A percentile compares a stretch with the other conserved stretches of the same genome.
phyloP scores from a whole-genome alignment of 208 protist genomes.

The Leishmania aethiopica region DNA sequence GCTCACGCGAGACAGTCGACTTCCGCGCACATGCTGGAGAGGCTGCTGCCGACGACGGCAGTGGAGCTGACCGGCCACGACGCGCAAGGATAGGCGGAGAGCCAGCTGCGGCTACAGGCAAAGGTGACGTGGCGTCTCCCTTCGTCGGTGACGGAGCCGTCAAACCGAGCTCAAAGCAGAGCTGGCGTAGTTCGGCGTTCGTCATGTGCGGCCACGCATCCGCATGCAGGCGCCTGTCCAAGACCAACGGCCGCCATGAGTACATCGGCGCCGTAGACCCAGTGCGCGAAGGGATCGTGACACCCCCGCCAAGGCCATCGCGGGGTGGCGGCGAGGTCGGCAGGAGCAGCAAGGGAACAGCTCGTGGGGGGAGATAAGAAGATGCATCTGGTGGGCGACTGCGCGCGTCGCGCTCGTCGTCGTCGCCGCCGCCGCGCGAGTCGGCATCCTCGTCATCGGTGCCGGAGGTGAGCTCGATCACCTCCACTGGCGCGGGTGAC shows the following conservation, averaged over 20 bases:
- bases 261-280: background rate
- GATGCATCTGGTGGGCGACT: background rate
- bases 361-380: background rate
- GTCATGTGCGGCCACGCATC: conserved; percentile 24
- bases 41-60: background rate
- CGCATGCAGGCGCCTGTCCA: background rate
- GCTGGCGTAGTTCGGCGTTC: conserved; percentile 24
- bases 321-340: background rate
- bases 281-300: background rate
- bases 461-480: conserved; percentile 19
- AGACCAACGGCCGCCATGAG: background rate
- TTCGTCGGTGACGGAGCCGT: background rate
- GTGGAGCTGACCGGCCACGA: conserved; percentile 4
- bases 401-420: background rate
- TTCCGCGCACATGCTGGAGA: background rate
- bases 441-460: conserved; percentile 1
- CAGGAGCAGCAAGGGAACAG: background rate
- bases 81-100: background rate
- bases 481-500: conserved; percentile 14
- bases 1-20: background rate
- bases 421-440: background rate
- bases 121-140: background rate
- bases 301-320: background rate
- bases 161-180: conserved; percentile 20
- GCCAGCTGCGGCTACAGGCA: background rate